These are phyloP conservation scores for Pseudoneurospora amorphoporcata DNA, from an alignment of 495 filamentous ascomycete species.

Conservation along the genomic window DNA sequence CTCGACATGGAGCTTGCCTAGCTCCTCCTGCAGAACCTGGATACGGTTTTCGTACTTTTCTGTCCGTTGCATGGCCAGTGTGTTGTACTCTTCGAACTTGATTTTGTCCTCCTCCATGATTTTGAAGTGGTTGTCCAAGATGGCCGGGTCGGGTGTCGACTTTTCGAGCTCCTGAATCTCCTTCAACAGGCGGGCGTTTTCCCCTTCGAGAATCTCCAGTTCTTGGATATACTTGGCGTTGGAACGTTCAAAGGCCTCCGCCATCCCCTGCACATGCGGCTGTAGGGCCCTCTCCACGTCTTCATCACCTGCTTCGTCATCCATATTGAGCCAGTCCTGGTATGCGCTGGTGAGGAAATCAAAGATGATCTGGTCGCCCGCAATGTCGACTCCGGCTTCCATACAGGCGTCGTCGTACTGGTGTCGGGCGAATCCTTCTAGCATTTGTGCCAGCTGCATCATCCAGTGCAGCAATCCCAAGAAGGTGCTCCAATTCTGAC, in stretches of 20 bases:
- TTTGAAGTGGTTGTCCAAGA: slow-evolving; percentile 71
- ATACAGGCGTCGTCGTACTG: slow-evolving; percentile 80
- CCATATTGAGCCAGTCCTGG: slow-evolving; percentile 80
- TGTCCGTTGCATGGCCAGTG: slow-evolving; percentile 62
- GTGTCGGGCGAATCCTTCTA: slow-evolving; percentile 63
- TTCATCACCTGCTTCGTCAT: slow-evolving; percentile 77
- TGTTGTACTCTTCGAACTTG: slow-evolving; percentile 91
- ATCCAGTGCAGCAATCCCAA: slow-evolving; percentile 95
- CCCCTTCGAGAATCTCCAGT: slow-evolving; percentile 69
- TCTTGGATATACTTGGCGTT: slow-evolving; percentile 75
- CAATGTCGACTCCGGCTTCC: slow-evolving; percentile 78
- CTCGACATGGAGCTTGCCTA: slow-evolving; percentile 66
- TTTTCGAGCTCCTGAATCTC: slow-evolving; percentile 86
- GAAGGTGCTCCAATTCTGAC: slow-evolving; percentile 91
- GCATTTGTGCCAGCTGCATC: slow-evolving; percentile 91
- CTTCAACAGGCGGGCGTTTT: slow-evolving; percentile 63
- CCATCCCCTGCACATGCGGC: slow-evolving; percentile 86
- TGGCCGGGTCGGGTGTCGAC: slow-evolving; percentile 66
- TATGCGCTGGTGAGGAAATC: slow-evolving; percentile 83
- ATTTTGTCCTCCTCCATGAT: slow-evolving; percentile 82
- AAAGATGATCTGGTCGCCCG: slow-evolving; percentile 84
- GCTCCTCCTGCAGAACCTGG: slow-evolving; percentile 66
- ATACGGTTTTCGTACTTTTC: slow-evolving; percentile 73
- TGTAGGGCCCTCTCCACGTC: slow-evolving; percentile 61
- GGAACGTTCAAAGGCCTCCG: slow-evolving; percentile 70